Conservation (phyloP, 495 filamentous ascomycete species). For the Pyrenopolyporus hunteri region DNA sequence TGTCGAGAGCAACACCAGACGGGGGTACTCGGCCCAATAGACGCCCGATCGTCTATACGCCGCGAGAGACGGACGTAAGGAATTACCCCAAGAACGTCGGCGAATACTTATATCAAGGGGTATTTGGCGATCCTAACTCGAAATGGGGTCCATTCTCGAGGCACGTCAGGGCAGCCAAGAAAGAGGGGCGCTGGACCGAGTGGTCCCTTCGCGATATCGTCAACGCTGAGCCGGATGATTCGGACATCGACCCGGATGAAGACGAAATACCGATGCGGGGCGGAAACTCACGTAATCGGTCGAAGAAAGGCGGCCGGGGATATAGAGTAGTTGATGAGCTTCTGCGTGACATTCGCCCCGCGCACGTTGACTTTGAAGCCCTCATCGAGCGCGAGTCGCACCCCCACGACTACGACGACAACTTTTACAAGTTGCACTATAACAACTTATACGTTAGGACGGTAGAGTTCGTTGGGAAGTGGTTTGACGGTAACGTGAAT, state of each 20-base stretch:
- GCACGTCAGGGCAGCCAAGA: conserved; percentile 21
- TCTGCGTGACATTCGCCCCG: conserved; percentile 17
- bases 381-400: conserved; percentile 16
- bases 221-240: conserved; percentile 2
- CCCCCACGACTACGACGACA: conserved; percentile 35
- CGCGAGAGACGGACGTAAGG: conserved; percentile 9
- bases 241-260: background rate
- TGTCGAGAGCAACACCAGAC: background rate
- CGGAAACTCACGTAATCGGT: background rate
- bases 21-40: background rate
- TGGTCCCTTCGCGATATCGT: conserved; percentile 21
- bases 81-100: conserved; percentile 11
- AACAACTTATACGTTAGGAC: conserved; percentile 16
- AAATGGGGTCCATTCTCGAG: conserved; percentile 35
- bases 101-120: conserved; percentile 2
- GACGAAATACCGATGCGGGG: background rate
- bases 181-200: conserved; percentile 20
- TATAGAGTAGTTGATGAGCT: background rate
- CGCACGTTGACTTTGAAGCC: conserved; percentile 31
- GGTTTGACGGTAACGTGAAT: conserved; percentile 25
- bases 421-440: conserved; percentile 30
- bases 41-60: background rate
- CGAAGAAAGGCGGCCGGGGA: background rate
- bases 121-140: conserved; percentile 15
- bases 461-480: conserved; percentile 24